Conservation (phyloP, 1,284 basidiomycete species). For the Puccinia coronata region DNA sequence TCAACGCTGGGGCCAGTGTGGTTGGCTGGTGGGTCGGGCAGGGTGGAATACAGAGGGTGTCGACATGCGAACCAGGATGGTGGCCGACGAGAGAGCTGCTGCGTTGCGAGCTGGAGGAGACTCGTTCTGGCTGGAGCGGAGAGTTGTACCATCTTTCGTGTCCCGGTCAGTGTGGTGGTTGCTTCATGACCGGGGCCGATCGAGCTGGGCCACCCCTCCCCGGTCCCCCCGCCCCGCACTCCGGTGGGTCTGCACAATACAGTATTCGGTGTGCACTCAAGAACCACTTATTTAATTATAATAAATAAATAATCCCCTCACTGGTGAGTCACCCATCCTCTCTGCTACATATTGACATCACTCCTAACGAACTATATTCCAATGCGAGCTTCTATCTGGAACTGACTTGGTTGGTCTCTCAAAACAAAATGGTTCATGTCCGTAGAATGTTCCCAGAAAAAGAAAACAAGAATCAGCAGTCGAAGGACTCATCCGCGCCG, state of each 20-base stretch:
- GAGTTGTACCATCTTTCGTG: no score
- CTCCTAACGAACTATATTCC: background rate
- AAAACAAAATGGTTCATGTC: no score
- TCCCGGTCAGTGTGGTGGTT: no score
- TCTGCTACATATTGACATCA: no score
- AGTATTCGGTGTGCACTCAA: no score
- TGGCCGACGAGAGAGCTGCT: background rate
- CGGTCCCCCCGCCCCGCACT: background rate
- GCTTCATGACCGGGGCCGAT: no score
- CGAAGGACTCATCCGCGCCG: background rate
- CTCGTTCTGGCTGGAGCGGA: background rate
- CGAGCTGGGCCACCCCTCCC: no score
- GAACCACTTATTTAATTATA: no score
- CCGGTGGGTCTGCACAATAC: no score
- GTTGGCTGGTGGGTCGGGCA: background rate
- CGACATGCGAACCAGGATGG: background rate
- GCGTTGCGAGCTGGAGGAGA: background rate
- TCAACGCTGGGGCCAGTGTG: background rate
- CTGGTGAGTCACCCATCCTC: background rate
- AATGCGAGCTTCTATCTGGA: no score
- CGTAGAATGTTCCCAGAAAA: background rate
- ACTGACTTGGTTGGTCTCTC: no score
- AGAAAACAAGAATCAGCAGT: background rate
- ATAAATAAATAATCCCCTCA: background rate
- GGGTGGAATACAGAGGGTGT: background rate